A percentile compares a stretch with the other conserved stretches of the same genome.
Evolutionary conservation across 2,329 filamentous ascomycete genomes (phyloP).

Genomic region (Rutstroemia sydowiana): DNA sequence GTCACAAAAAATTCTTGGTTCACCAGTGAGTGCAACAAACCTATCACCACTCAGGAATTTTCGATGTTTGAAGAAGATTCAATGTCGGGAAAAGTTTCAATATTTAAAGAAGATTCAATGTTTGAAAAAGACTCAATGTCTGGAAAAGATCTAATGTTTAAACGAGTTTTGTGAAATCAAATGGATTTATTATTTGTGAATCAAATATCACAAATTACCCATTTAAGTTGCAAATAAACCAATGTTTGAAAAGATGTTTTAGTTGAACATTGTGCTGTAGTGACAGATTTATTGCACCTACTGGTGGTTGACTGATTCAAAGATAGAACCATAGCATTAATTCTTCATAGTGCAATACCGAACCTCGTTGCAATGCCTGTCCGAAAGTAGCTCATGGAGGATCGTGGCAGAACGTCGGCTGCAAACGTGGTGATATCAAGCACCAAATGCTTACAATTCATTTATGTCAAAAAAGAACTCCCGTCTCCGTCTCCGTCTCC

Average conservation of each 20-base stretch:
- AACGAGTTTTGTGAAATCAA: too few species aligned
- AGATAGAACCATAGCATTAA: neutral
- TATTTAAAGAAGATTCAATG: too few species aligned
- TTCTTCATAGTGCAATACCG: neutral
- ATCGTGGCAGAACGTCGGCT: slow-evolving; percentile 12
- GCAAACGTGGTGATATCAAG: slow-evolving; percentile 12
- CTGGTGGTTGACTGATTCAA: neutral
- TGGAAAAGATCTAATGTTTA: too few species aligned
- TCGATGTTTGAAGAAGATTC: too few species aligned
- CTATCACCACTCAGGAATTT: too few species aligned
- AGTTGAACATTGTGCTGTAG: neutral
- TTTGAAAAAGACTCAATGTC: too few species aligned
- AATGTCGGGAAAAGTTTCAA: too few species aligned
- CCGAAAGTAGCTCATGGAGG: slow-evolving; percentile 4
- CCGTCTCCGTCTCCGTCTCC: neutral
- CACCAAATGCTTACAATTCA: slow-evolving; percentile 8
- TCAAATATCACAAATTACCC: too few species aligned
- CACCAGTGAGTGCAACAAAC: too few species aligned
- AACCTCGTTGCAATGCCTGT: slow-evolving; percentile 10
- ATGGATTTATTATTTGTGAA: too few species aligned
- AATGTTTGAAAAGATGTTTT: neutral
- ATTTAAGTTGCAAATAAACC: neutral
- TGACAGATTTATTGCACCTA: too few species aligned
- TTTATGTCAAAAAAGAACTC: neutral
- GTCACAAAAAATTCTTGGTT: too few species aligned